Evolutionary conservation across 73 alveolate species (phyloP).

Genomic region (Symbiodinium pilosum): DNA sequence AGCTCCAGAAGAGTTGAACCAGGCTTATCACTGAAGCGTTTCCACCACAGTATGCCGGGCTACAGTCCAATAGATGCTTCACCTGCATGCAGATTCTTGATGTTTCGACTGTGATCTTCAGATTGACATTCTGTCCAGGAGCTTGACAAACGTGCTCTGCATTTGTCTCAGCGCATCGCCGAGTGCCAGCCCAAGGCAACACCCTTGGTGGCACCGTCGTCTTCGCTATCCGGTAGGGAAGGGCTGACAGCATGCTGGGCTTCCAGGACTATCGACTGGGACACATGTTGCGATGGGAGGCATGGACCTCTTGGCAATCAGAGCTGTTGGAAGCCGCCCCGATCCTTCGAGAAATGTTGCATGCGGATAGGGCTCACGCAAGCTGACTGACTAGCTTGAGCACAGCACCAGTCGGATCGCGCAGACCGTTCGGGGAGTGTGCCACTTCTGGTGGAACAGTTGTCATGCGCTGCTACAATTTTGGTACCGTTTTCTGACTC

Average conservation of each 20-base stretch:
- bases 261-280: not conserved
- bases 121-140: not conserved
- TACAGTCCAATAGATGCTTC: too few relatives aligned
- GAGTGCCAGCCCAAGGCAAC: not conserved
- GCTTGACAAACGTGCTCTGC: not conserved
- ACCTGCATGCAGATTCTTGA: too few relatives aligned
- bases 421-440: too few relatives aligned
- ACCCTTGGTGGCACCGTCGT: not conserved
- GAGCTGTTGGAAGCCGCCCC: constrained; percentile 6
- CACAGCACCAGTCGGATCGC: too few relatives aligned
- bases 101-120: not conserved
- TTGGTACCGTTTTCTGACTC: too few relatives aligned
- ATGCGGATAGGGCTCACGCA: not conserved
- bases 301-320: not conserved
- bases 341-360: not conserved
- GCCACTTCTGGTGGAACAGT: too few relatives aligned
- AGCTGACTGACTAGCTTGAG: not conserved
- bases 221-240: not conserved
- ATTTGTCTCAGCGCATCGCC: not conserved
- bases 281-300: not conserved
- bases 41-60: too few relatives aligned
- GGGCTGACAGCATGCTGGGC: not conserved
- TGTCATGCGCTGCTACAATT: too few relatives aligned
- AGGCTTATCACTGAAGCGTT: too few relatives aligned
- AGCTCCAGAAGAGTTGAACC: too few relatives aligned